Conservation (phyloP, 176 grass and related monocot species). For the Rhynchospora tenuis region DNA sequence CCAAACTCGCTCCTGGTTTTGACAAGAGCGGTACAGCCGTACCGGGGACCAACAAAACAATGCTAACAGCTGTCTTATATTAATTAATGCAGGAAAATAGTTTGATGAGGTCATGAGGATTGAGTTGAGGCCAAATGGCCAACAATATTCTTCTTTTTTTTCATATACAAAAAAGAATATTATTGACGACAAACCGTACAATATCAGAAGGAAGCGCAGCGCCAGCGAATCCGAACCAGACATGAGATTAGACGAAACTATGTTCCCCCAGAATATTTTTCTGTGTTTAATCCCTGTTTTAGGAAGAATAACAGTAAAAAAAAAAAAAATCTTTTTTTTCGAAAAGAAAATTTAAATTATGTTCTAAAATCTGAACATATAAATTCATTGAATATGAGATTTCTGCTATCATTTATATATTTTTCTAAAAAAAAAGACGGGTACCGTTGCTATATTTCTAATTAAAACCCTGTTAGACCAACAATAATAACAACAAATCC, state of each 20-base stretch:
- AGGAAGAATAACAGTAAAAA: background rate
- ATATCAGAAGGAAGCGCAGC: background rate
- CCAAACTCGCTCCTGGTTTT: background rate
- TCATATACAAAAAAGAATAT: too few relatives aligned
- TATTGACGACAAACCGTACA: background rate
- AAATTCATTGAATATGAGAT: too few relatives aligned
- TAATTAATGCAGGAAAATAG: background rate
- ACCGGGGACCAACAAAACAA: constrained; percentile 14
- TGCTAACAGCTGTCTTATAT: background rate
- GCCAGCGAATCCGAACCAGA: background rate
- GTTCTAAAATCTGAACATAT: background rate
- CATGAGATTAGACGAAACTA: background rate
- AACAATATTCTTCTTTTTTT: too few relatives aligned
- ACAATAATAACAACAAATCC: too few relatives aligned
- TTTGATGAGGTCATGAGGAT: background rate
- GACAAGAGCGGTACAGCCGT: background rate
- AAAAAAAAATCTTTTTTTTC: background rate
- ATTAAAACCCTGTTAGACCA: too few relatives aligned
- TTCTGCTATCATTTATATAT: too few relatives aligned
- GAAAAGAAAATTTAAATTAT: background rate
- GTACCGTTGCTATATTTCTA: too few relatives aligned
- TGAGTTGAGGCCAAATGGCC: too few relatives aligned
- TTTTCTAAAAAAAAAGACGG: too few relatives aligned
- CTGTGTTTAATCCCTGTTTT: background rate
- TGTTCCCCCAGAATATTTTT: background rate